Percentiles rank a stretch among this genome's conserved stretches.
Conservation (phyloP, 352 stramenopile species). For the Peronospora belbahrii region DNA sequence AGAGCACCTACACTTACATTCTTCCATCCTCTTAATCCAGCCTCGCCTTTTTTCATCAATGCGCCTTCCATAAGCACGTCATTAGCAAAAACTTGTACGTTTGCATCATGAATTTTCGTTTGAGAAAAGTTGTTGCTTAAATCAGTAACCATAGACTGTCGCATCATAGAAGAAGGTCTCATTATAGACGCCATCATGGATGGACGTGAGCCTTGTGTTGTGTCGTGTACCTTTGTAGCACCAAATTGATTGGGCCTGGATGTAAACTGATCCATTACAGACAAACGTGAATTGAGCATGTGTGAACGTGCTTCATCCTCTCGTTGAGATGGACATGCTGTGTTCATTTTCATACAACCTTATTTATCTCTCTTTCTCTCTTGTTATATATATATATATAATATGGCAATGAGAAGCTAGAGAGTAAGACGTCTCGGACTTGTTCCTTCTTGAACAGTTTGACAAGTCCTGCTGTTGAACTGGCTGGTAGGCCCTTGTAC, state of each 20-base stretch:
- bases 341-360: too few species aligned
- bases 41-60: conserved; percentile 60
- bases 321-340: conserved; percentile 4
- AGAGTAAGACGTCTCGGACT: too few species aligned
- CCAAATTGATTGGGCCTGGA: background rate
- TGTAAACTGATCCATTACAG: conserved; percentile 14
- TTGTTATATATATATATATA: too few species aligned
- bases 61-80: conserved; percentile 69
- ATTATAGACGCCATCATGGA: conserved; percentile 26
- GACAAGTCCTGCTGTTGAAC: too few species aligned
- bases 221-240: conserved; percentile 6
- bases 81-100: conserved; percentile 46
- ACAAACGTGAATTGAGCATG: conserved; percentile 27
- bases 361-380: too few species aligned
- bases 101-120: conserved; percentile 47
- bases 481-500: too few species aligned
- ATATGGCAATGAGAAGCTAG: too few species aligned
- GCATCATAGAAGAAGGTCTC: conserved; percentile 33
- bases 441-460: too few species aligned
- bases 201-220: conserved; percentile 8
- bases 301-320: conserved; percentile 17
- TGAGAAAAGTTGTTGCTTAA: conserved; percentile 57
- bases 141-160: conserved; percentile 43
- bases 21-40: conserved; percentile 53
- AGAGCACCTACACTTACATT: conserved; percentile 42